Base-by-base conservation (phyloP, 148 eudicot genomes). In the Diospyros kaki region DNA sequence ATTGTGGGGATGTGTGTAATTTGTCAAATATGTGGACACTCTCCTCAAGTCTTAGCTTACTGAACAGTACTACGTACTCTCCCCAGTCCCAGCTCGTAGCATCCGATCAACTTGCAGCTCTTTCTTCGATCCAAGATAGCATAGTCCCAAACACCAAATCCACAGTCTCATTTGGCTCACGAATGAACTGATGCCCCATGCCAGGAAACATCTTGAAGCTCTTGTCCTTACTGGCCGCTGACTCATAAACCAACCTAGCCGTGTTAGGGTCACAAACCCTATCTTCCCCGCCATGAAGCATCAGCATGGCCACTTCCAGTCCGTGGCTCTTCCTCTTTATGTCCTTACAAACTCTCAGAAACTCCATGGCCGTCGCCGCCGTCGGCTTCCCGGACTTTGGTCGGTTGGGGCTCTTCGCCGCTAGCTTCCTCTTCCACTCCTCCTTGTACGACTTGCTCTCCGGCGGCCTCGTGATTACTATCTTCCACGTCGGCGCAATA, bases 181-280 rank as follows among this genome's bases (percentile, higher is more conserved):
- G 84, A 64, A 81, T 84, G 77, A 75, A 58, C 68, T 74, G 81
- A 39, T 84, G 86, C 84, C 84, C 75, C 86, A 80, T 77, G 15
- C 79, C 86, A 1, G 38, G 43, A 17, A 66, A 75, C 11, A 84
- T 68, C 75, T 69, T 72, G 68, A 81, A 4, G 18, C 10, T 68
- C 77, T 84, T 81, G 51, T 84, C 86, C 71, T 69, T 58, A 15
- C 77, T 81, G 8, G 48, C 72, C n/a, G 72, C 84, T 17, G 74
- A 17, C 59, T 78, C 76, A 72, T 73, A 78, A 51, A 84, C 64
- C 9, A 56, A 39, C 69, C 18, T 72, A 17, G 84, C 84, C n/a
- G 82, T 72, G 17, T 68, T 70, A 8, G 75, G 78, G 54, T 84
- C 86, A 72, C 86, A 81, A 2, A 84, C 72, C 63, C 13, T 50